These are phyloP conservation scores for Hymenoscyphus occultus DNA, from an alignment of 2,329 filamentous ascomycete genomes.

Conservation along the genomic window DNA sequence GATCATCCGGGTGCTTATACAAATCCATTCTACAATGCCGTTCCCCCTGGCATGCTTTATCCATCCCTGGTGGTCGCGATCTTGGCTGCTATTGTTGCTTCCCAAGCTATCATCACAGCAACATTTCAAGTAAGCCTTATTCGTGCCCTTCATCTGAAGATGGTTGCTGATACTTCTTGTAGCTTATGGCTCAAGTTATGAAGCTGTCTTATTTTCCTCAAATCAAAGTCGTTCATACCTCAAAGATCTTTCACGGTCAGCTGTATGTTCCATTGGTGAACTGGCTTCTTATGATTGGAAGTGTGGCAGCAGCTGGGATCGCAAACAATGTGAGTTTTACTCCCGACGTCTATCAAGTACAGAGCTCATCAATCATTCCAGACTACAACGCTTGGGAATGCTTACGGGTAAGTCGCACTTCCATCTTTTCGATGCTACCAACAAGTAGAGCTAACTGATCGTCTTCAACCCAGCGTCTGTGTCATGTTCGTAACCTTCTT, in stretches of 20 bases:
- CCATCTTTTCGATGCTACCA: not conserved
- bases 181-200: conserved; percentile 69
- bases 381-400: conserved; percentile 67
- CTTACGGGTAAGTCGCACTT: conserved; percentile 45
- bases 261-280: conserved; percentile 73
- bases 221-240: conserved; percentile 70
- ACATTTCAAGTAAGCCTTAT: conserved; percentile 56
- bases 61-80: conserved; percentile 67
- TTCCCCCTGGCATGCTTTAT: conserved; percentile 65
- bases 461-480: conserved; percentile 54
- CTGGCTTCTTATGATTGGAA: conserved; percentile 72
- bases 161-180: not conserved
- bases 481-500: conserved; percentile 79
- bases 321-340: conserved; percentile 60
- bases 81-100: conserved; percentile 71
- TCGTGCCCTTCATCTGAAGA: not conserved
- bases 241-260: conserved; percentile 66
- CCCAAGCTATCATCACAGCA: conserved; percentile 74
- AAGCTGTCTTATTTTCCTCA: conserved; percentile 71
- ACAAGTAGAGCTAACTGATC: not conserved
- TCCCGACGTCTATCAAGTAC: not conserved
- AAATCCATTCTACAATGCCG: conserved; percentile 72
- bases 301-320: conserved; percentile 66
- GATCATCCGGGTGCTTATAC: conserved; percentile 55
- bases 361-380: conserved; percentile 28